Conservation (phyloP, 164 flowering plant species). For the Aristolochia contorta region DNA sequence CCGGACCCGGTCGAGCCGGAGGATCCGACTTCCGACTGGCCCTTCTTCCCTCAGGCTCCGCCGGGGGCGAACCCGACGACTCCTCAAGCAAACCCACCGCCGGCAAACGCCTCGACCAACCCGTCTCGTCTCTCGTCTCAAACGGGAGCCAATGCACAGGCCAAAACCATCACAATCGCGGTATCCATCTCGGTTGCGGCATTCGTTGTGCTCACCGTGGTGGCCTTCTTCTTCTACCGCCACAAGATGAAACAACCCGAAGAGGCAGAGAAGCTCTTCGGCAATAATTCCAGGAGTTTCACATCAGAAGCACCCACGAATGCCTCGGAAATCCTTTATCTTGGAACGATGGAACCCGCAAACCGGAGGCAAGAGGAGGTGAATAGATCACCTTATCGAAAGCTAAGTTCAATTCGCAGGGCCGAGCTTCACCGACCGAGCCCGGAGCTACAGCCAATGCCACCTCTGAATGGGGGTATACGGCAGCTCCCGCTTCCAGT, state of each 20-base stretch:
- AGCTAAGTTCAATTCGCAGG: slow-evolving; percentile 39
- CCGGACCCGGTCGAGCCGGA: slow-evolving; percentile 32
- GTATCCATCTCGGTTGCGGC: slow-evolving; percentile 71
- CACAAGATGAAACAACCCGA: slow-evolving; percentile 36
- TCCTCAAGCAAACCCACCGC: slow-evolving; percentile 18
- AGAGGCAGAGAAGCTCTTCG: slow-evolving; percentile 65
- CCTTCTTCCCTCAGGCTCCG: slow-evolving; percentile 74
- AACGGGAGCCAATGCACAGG: slow-evolving; percentile 38
- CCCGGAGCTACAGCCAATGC: slow-evolving; percentile 91
- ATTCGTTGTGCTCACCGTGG: slow-evolving; percentile 63
- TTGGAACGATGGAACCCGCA: slow-evolving; percentile 73
- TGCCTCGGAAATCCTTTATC: slow-evolving; percentile 57
- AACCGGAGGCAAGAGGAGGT: slow-evolving; percentile 16
- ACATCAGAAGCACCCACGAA: slow-evolving; percentile 24
- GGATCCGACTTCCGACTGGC: slow-evolving; percentile 39
- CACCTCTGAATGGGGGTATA: slow-evolving; percentile 46
- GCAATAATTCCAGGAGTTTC: slow-evolving; percentile 20
- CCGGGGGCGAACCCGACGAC: slow-evolving; percentile 17
- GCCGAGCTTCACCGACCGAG: slow-evolving; percentile 74
- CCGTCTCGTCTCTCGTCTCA: slow-evolving; percentile 38
- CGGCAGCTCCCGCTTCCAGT: slow-evolving; percentile 24
- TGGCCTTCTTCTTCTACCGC: slow-evolving; percentile 59
- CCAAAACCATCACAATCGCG: slow-evolving; percentile 51
- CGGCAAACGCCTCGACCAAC: slow-evolving; percentile 22
- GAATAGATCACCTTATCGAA: slow-evolving; percentile 56